Evolutionary conservation across 345 rosid species (phyloP), one percentile per base, ranked within the genome.

Genomic region (Populus tremula): DNA sequence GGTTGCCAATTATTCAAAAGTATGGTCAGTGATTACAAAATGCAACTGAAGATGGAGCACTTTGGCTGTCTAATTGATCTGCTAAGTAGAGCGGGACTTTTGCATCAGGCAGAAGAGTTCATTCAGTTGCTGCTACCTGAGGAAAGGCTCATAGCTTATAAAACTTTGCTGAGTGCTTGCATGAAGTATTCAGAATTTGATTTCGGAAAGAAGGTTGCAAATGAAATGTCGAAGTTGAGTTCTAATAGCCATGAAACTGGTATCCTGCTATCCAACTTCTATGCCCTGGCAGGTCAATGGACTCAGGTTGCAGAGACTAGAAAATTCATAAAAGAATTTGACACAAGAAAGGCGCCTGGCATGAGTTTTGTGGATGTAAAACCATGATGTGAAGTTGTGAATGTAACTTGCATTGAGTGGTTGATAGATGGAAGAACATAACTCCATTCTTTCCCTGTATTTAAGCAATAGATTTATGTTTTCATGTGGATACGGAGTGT

Each of bases 251-350:
- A 62, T 10, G 80, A 77, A 36, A 66, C 71, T 62, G 35, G 49
- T 72, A 45, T 72, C 64, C 53, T 81, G 74, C 7, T 84, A 69
- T 84, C 87, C 21, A 84, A 84, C 72, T 84, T 84, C 56, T 56
- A 63, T 69, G 84, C 82, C 76, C 35, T 76, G 66, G 76, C 75
- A 54, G 82, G 78, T 68, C 76, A 72, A 36, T 84, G 87, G 86
- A 31, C 38, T 61, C 76, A 66, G 74, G 82, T 68, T 23, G 82
- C 65, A 17, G 61, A 72, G 67, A 53, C 77, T 23, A 84, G 84
- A 71, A 38, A 73, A 76, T 47, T 54, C 13, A 63, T 72, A 71
- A 76, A 78, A 17, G 77, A 33, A 18, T 70, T 69, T 10, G 27
- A 78, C n/a, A 36, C n/a, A 23, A 68, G 43, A 31, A 81, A 81